Base-by-base conservation (phyloP, 2,329 filamentous ascomycete genomes). In the Colletotrichum sp. region DNA sequence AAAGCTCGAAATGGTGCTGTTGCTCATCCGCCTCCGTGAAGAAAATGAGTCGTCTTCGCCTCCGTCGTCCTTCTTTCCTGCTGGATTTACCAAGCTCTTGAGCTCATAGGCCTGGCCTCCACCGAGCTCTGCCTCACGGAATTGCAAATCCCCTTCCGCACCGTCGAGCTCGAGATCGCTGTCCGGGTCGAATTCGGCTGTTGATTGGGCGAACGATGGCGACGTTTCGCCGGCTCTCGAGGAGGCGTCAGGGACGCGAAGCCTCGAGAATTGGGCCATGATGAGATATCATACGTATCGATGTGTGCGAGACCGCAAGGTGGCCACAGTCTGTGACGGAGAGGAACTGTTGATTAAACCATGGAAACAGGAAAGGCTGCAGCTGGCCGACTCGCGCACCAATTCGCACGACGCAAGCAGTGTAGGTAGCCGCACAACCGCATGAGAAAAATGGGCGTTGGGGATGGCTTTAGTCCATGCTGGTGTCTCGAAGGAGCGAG, bases 161-260 rank as follows among this genome's bases (percentile, higher is more conserved):
- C 78, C 77, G 73, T 78, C 81, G 22, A 48, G 34, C 18, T 73
- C 81, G 77, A 84, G 81, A 78, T 80, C 81, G 78, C 82, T 81
- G 72, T 85, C 83, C 66, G 85, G 82, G 66, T 75, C 79, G 77
- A 85, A 82, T 64, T 85, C 84, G 61, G 82, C 81, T 58, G 83
- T 83, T 39, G 84, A 86, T 79, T 85, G 85, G 66, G 85, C 84
- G 78, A 86, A 86, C n/a, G 83, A 83, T 25, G 84, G 82, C 66
- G 82, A 81, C 25, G 79, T 79, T 73, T 81, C 79, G 76, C 68
- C 76, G 69, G 67, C 75, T n/a, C 64, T 36, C 52, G 28, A 48
- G 32, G 61, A 72, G 27, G 18, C 32, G 36, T 34, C 58, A 12
- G 36, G 60, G 22, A 39, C 34, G 58, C 67, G 39, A 15, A 69